Evolutionary conservation across 2,329 filamentous ascomycete genomes (phyloP).

Genomic region (Colletotrichum sp.): DNA sequence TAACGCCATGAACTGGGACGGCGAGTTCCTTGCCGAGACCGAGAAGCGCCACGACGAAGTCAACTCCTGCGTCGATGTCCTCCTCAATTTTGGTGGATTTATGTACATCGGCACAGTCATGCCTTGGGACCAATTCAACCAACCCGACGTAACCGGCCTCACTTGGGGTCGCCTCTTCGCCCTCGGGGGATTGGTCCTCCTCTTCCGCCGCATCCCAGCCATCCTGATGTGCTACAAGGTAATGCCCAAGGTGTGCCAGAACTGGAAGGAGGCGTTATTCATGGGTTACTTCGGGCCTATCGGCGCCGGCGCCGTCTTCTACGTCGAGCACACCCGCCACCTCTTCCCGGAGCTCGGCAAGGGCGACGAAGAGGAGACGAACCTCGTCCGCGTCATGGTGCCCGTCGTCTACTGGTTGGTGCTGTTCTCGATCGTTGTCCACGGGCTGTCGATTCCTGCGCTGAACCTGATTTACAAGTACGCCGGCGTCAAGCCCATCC

Average conservation of each 20-base stretch:
- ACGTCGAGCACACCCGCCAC: conserved; percentile 58
- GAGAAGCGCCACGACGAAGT: conserved; percentile 64
- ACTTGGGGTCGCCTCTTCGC: conserved; percentile 54
- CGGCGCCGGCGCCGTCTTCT: conserved; percentile 79
- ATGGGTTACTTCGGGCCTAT: conserved; percentile 78
- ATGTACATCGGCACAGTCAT: conserved; percentile 63
- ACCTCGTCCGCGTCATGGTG: conserved; percentile 39
- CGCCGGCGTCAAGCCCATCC: conserved; percentile 43
- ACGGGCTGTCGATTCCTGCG: conserved; percentile 52
- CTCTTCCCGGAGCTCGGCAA: conserved; percentile 42
- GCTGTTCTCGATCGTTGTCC: conserved; percentile 47
- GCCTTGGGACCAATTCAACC: conserved; percentile 61
- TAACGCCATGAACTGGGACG: conserved; percentile 66
- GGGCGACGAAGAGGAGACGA: conserved; percentile 36
- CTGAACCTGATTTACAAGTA: conserved; percentile 44
- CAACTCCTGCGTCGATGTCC: conserved; percentile 61
- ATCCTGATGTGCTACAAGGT: conserved; percentile 59
- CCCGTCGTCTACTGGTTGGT: conserved; percentile 48
- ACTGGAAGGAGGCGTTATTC: conserved; percentile 63
- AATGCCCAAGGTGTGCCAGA: conserved; percentile 55
- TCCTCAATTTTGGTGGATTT: conserved; percentile 67
- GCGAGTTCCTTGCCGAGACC: conserved; percentile 60
- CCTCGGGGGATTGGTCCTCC: conserved; percentile 57
- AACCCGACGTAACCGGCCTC: conserved; percentile 53
- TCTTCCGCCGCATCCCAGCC: conserved; percentile 62